Conservation (phyloP, 495 filamentous ascomycete genomes). For the Schizothecium vesticola region DNA sequence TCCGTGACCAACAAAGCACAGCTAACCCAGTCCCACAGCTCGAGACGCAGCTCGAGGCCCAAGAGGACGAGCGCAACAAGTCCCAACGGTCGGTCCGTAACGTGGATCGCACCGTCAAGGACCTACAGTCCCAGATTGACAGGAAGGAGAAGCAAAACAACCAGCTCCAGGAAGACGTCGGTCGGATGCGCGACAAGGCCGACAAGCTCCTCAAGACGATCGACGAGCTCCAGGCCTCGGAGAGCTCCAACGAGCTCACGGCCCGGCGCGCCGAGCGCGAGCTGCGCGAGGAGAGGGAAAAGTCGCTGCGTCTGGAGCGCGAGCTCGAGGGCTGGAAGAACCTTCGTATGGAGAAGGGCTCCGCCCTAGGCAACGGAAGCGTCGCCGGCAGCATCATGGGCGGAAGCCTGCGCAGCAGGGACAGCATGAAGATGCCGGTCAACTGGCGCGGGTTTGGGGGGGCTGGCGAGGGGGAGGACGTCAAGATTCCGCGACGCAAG, state of each 20-base stretch:
- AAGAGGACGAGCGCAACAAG: conserved; percentile 68
- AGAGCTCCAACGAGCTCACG: conserved; percentile 71
- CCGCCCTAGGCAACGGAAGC: conserved; percentile 18
- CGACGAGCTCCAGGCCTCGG: conserved; percentile 84
- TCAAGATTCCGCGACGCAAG: conserved; percentile 50
- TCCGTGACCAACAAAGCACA: conserved; percentile 2
- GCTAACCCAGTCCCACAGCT: conserved; percentile 53
- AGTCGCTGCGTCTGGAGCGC: conserved; percentile 71
- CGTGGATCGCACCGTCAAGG: conserved; percentile 89
- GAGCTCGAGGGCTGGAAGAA: conserved; percentile 85
- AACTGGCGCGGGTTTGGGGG: conserved; percentile 17
- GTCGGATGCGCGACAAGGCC: conserved; percentile 78
- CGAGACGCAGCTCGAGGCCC: conserved; percentile 82
- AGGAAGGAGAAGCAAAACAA: conserved; percentile 78
- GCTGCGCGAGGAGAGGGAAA: conserved; percentile 83
- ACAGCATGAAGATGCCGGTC: conserved; percentile 35
- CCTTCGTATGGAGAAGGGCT: conserved; percentile 58
- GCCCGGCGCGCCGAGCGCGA: conserved; percentile 84
- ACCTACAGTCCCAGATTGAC: conserved; percentile 88
- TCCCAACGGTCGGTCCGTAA: conserved; percentile 85
- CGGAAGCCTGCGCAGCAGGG: conserved; percentile 33
- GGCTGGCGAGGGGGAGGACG: conserved; percentile 25
- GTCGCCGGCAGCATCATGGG: conserved; percentile 22
- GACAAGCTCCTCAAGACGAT: conserved; percentile 84
- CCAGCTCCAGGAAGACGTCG: conserved; percentile 76